Evolutionary conservation across 1,284 basidiomycete species (phyloP), one percentile per base, ranked within the genome.

Genomic region (Phylloporus gajari): DNA sequence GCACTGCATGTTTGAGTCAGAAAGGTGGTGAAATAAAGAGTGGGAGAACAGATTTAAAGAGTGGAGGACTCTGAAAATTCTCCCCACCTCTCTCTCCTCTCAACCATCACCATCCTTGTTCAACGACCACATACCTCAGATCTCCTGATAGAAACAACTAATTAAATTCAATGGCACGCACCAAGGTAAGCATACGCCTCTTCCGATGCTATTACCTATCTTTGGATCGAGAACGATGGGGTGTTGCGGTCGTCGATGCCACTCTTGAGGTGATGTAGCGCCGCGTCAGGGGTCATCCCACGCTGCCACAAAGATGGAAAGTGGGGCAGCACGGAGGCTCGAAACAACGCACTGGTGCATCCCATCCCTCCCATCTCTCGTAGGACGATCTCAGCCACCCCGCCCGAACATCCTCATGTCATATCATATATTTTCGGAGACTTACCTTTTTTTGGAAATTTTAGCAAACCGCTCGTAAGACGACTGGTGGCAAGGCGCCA

Each of bases 381-480:
- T 68, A 69, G 64, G 27, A 51, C 42, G 53, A 56, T 67, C 79
- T 17, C 61, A 12, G 15, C 23, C 35, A 4, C 51, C 66, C 79
- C 78, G 72, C 53, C 69, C 64, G 77, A 79, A 72, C 75, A n/a
- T 76, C 74, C 66, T 70, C 66, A 74, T 79, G 73, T 80, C 60
- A 6, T 60, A 6, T 62, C 21, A 65, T 73, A 79, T 80, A 79
- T 78, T 80, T 80, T 78, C 59, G 70, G 78, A 75, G 79, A 80
- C 77, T 81, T 81, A 77, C 78, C 77, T 63, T 74, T 74, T 80
- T 77, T 85, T n/a, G 85, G 88, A 88, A 90, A 86, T 70, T 68
- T 48, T 83, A 86, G 89, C 90, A 91, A 86, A 91, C 90, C 79
- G 90, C 90, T 73, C 88, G 90, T 78, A 91, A 91, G 84, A 90